Conservation (phyloP, 257 asterid genomes). For the Linderniella brevidens region DNA sequence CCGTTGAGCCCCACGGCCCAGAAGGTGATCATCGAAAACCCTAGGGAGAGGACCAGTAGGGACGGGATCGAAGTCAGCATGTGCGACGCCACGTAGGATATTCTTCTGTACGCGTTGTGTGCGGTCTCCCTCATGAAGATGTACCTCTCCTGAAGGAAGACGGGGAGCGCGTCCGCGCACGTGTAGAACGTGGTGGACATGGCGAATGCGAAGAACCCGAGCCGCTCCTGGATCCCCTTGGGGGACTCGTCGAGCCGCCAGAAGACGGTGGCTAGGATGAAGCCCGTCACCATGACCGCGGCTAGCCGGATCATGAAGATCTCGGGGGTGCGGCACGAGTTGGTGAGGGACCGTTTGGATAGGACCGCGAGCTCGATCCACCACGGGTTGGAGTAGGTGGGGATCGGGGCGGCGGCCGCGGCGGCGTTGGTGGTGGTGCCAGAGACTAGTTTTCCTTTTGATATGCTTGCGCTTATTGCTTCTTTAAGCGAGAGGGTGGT, state of each 20-base stretch:
- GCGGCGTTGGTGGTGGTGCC: conserved; percentile 22
- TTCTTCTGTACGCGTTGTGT: no score
- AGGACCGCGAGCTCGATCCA: conserved; percentile 39
- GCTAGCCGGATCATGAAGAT: conserved; percentile 34
- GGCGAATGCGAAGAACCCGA: conserved; percentile 65
- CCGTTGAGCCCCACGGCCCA: no score
- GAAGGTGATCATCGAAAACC: no score
- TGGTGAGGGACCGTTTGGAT: conserved; percentile 31
- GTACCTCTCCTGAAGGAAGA: no score
- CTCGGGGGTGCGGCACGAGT: conserved; percentile 52
- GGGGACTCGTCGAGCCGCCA: conserved; percentile 64
- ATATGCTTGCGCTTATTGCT: conserved; percentile 50
- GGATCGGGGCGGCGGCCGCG: conserved; percentile 20
- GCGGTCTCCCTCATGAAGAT: no score
- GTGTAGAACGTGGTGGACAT: conserved; percentile 57
- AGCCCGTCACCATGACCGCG: conserved; percentile 46
- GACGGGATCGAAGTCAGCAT: no score
- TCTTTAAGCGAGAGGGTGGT: conserved; percentile 29
- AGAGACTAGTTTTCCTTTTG: conserved; percentile 57
- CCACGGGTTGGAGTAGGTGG: conserved; percentile 40
- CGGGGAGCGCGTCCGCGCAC: no score
- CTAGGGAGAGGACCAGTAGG: no score
- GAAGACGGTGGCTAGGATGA: conserved; percentile 56
- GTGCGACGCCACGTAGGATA: no score
- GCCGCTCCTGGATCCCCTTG: conserved; percentile 45